These are phyloP conservation scores for Lobulomyces angularis DNA, from an alignment of 192 early-diverging fungal species.

Conservation along the genomic window DNA sequence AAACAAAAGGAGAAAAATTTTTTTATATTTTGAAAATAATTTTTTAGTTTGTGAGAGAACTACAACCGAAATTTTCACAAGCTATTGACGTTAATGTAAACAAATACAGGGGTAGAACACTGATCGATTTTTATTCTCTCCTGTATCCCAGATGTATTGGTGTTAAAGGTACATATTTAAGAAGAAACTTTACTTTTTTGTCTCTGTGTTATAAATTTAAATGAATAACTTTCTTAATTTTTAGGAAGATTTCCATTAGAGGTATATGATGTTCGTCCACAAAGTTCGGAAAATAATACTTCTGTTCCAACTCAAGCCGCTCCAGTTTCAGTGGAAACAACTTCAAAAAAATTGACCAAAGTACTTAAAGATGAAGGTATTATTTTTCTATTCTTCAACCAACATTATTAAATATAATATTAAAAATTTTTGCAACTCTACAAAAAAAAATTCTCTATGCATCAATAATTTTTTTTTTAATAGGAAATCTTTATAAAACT, in stretches of 20 bases:
- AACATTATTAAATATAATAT: too few species aligned
- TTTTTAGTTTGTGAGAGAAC: conserved; percentile 26
- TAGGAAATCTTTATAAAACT: conserved; percentile 25
- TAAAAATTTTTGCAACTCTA: too few species aligned
- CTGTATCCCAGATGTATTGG: conserved; percentile 40
- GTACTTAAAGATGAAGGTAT: conserved; percentile 13
- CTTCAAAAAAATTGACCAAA: conserved; percentile 1
- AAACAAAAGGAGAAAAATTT: background rate
- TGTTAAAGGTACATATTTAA: conserved; percentile 15
- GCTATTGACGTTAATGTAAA: conserved; percentile 22
- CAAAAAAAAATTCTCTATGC: conserved; percentile 4
- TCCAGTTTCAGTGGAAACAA: background rate
- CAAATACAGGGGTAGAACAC: conserved; percentile 28
- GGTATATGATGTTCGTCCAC: conserved; percentile 8
- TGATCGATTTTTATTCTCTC: conserved; percentile 25
- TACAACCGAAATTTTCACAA: conserved; percentile 36
- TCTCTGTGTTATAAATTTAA: background rate
- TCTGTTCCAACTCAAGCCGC: background rate
- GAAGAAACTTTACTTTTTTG: background rate
- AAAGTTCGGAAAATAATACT: too few species aligned
- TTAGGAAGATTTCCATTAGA: conserved; percentile 21
- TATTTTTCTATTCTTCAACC: too few species aligned
- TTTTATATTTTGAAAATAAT: too few species aligned
- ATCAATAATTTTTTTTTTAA: background rate
- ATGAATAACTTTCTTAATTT: background rate